These are phyloP conservation scores for Xylogone sp. DNA, from an alignment of 2,329 filamentous ascomycete species.

Conservation along the genomic window DNA sequence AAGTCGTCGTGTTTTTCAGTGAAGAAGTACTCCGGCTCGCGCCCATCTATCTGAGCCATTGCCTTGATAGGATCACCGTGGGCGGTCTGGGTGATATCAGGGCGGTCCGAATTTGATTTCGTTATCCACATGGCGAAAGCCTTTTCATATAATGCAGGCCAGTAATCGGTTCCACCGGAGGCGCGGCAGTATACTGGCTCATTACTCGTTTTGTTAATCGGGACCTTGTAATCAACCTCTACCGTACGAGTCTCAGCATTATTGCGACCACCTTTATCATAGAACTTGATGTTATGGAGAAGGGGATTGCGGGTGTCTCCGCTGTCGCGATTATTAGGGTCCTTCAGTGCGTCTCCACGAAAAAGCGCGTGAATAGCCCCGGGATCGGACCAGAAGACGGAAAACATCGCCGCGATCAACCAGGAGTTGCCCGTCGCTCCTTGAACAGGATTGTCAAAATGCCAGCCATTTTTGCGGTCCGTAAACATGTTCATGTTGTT, in stretches of 20 bases:
- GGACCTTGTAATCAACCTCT: slow-evolving; percentile 40
- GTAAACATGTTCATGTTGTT: no score
- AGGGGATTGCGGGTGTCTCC: slow-evolving; percentile 15
- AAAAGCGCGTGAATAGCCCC: slow-evolving; percentile 29
- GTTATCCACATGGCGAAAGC: slow-evolving; percentile 43
- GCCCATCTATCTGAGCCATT: no score
- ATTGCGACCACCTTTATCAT: slow-evolving; percentile 42
- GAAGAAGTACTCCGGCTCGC: no score
- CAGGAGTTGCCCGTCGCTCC: slow-evolving; percentile 38
- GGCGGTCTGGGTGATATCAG: slow-evolving; percentile 8
- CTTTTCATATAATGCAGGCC: slow-evolving; percentile 44
- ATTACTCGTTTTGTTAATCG: slow-evolving; percentile 40
- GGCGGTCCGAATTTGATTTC: slow-evolving; percentile 26
- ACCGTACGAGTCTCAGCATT: slow-evolving; percentile 34
- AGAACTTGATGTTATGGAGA: slow-evolving; percentile 34
- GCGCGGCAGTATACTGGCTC: slow-evolving; percentile 19
- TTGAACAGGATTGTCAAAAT: slow-evolving; percentile 41
- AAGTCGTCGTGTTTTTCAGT: no score
- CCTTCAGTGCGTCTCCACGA: slow-evolving; percentile 31
- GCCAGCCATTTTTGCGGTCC: slow-evolving; percentile 21
- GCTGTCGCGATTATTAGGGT: no score
- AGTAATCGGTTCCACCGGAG: slow-evolving; percentile 34
- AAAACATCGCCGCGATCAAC: slow-evolving; percentile 41
- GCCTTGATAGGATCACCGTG: no score
- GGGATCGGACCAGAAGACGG: slow-evolving; percentile 41